These are phyloP conservation scores for Daldinia vernicosa DNA, from an alignment of 495 filamentous ascomycete genomes.

Conservation along the genomic window DNA sequence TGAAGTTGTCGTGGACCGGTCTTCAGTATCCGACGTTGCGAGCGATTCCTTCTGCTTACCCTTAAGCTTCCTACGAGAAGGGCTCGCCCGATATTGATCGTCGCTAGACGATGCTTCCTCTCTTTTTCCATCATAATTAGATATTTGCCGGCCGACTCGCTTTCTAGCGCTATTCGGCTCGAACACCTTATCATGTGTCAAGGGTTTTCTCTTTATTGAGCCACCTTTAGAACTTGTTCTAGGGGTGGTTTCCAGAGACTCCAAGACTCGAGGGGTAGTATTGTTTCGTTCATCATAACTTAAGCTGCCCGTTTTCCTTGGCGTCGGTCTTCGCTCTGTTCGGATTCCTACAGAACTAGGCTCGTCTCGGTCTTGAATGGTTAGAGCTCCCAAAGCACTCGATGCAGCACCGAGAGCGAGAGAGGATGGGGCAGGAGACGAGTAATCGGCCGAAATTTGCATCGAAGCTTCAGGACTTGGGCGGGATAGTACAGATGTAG, in stretches of 20 bases:
- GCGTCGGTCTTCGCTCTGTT: conserved; percentile 23
- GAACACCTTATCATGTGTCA: conserved; percentile 12
- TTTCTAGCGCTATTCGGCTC: conserved; percentile 41
- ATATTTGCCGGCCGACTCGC: conserved; percentile 16
- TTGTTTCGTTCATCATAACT: conserved; percentile 26
- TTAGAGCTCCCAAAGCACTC: conserved; percentile 53
- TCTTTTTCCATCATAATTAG: conserved; percentile 21
- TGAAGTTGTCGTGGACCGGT: conserved; percentile 48
- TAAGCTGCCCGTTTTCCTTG: conserved; percentile 17
- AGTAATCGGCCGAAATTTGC: conserved; percentile 41
- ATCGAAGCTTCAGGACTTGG: conserved; percentile 37
- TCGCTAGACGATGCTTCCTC: conserved; percentile 31
- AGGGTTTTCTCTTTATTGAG: conserved; percentile 30
- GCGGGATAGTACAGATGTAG: conserved; percentile 33
- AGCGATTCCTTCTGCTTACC: conserved; percentile 42
- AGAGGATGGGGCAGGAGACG: conserved; percentile 41
- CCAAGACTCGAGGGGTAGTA: conserved; percentile 18
- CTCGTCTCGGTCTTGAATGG: conserved; percentile 43
- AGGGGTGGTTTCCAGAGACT: conserved; percentile 12
- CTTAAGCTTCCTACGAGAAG: conserved; percentile 25
- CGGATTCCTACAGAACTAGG: conserved; percentile 13
- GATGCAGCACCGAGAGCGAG: conserved; percentile 59
- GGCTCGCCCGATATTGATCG: conserved; percentile 26
- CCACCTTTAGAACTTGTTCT: conserved; percentile 15
- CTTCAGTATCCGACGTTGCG: conserved; percentile 28